Evolutionary conservation across 768 basidiomycete species (phyloP), one percentile per base, ranked within the genome.

Genomic region (Mycena polygramma): DNA sequence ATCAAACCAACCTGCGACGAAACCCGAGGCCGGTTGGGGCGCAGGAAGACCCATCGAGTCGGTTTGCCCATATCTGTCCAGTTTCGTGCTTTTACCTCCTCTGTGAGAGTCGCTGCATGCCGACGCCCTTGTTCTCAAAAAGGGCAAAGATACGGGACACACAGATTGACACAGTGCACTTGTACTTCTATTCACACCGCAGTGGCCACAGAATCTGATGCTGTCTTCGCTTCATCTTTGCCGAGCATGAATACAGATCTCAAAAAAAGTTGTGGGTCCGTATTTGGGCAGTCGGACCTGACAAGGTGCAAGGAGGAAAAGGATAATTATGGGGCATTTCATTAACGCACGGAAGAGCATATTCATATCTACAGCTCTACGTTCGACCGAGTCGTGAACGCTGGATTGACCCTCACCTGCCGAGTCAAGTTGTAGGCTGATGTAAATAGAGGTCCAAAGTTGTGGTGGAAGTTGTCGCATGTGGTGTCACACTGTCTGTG

Each of bases 191-290:
- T 57, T 52, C 55, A 30, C 54, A 69, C 62, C 20, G 22, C 30
- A 48, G 60, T 62, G 59, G 67, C 67, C 60, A 68, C 60, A 37
- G 17, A 24, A 11, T 54, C 65, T n/a, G 45, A 17, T 26, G 66
- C 36, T 58, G 20, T 30, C 22, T 43, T 19, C 20, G 66, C 53
- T 67, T 22, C 48, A 39, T 17, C 6, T 46, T 36, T 35, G 6
- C 63, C 51, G 63, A 67, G 55, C 39, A 55, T 61, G 3, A n/a
- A 43, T 7, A 46, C 41, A 45, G 55, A 45, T 52, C 37, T 69
- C 13, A 26, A 52, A 35, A 69, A 43, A 46, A 46, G 39, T 69
- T 69, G 68, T 69, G 62, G 68, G 68, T 69, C 68, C 68, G 19
- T 53, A 62, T 69, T 63, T 55, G 52, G 43, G n/a, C n/a, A n/a